Base-by-base conservation (phyloP, 306 rosid species). In the Sesbania bispinosa region DNA sequence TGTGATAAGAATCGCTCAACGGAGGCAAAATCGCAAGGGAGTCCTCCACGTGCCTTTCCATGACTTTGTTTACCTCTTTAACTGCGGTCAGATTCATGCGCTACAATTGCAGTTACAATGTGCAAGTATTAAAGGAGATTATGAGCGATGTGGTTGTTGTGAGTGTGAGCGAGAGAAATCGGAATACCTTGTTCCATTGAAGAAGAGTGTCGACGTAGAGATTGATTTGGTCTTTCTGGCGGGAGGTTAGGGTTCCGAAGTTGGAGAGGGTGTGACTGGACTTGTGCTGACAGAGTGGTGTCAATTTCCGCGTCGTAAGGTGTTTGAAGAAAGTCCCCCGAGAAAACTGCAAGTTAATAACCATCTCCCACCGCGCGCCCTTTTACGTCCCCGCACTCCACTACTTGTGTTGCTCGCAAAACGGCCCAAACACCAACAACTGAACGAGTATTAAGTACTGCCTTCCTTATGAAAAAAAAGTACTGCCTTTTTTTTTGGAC, bases 41-140 rank as follows among this genome's bases (percentile, higher is more conserved):
- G 63, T 87, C 98, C 80, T 90, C 97, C 10, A 90, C 80, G 71
- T 94, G 98, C 74, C 98, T 83, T 76, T 90, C 95, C 98, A 94
- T 89, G 4, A 89, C 97, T 60, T 86, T 92, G 24, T 66, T 54
- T 4, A 48, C 87, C 18, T 87, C 96, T 74, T 77, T 83, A 18
- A 94, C 88, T 0, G 98, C 92, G 0, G 96, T 90, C 43, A 94
- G 84, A 71, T 94, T 94, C 92, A 94, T 90, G 59, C 81, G 84
- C 98, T 93, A 78, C 85, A 51, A 74, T 43, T 38, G 10, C 10
- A 70, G 38, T 41, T n/a, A 30, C 7, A 52, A 35, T 6, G 16
- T 29, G 70, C 1, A 43, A 24, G 62, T 29, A 27, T 30, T 58
- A 46, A 46, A 6, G 4, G 16, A 41, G 29, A 41, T n/a, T n/a